Percentiles rank a stretch among this genome's conserved stretches.
Evolutionary conservation across 108 stramenopile species (phyloP).

Genomic region (Skeletonema menzelii): DNA sequence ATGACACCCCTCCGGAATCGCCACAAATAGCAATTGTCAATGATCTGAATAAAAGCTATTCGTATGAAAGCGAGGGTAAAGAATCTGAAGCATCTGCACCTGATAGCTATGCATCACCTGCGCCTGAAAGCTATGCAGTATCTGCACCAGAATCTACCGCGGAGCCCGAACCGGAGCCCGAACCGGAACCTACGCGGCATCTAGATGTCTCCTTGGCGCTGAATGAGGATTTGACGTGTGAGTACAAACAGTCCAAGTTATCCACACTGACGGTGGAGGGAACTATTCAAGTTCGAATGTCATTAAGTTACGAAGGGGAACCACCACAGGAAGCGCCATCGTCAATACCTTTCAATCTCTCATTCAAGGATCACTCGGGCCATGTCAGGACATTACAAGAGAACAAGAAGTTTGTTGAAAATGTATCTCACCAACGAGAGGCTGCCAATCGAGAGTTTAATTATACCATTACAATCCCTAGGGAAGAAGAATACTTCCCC

Average conservation of each 20-base stretch:
- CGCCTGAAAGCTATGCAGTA: not conserved
- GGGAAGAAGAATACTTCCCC: slow-evolving; percentile 77
- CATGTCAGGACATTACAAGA: slow-evolving; percentile 77
- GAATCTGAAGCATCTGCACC: not conserved
- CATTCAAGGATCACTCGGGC: slow-evolving; percentile 66
- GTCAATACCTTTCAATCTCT: slow-evolving; percentile 60
- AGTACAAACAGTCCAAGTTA: slow-evolving; percentile 78
- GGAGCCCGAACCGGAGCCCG: slow-evolving; percentile 2
- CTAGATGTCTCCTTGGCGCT: slow-evolving; percentile 59
- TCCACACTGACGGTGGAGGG: slow-evolving; percentile 78
- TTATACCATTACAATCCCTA: slow-evolving; percentile 63
- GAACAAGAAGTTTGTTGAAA: slow-evolving; percentile 73
- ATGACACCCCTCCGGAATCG: slow-evolving; percentile 1
- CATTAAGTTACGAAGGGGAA: slow-evolving; percentile 18
- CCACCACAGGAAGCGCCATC: slow-evolving; percentile 1
- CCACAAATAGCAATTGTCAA: not conserved
- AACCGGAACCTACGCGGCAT: slow-evolving; percentile 12
- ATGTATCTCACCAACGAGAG: slow-evolving; percentile 24
- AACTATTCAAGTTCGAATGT: slow-evolving; percentile 63
- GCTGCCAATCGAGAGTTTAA: slow-evolving; percentile 49
- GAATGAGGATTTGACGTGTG: slow-evolving; percentile 88
- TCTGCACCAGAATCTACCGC: not conserved
- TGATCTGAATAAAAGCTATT: slow-evolving; percentile 23
- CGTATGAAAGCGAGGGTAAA: slow-evolving; percentile 33
- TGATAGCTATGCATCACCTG: not conserved